Evolutionary conservation across 2,329 filamentous ascomycete genomes (phyloP).

Genomic region (Chaetomiaceae sp.): DNA sequence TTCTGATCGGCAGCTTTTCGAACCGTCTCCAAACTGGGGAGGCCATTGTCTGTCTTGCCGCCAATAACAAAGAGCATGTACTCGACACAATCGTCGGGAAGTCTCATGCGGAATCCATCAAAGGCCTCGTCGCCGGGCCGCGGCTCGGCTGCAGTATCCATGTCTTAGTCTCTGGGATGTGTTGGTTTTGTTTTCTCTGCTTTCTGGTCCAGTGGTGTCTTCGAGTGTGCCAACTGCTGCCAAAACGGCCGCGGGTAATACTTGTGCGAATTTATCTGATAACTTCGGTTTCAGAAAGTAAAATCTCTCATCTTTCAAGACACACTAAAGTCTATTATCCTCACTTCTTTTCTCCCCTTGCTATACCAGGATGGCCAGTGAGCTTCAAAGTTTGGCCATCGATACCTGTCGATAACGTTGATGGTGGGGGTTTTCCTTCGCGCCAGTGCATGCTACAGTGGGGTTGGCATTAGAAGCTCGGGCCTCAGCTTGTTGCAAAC

Average conservation of each 20-base stretch:
- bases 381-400: too few relatives aligned
- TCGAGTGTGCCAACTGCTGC: too few relatives aligned
- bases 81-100: constrained; percentile 81
- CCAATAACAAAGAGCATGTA: constrained; percentile 75
- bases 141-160: constrained; percentile 20
- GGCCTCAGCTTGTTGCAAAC: too few relatives aligned
- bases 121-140: constrained; percentile 29
- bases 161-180: background rate
- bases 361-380: too few relatives aligned
- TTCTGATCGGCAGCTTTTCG: constrained; percentile 64
- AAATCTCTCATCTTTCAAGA: too few relatives aligned
- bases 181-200: background rate
- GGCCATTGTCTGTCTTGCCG: constrained; percentile 45
- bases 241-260: too few relatives aligned
- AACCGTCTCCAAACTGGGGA: constrained; percentile 64
- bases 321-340: too few relatives aligned
- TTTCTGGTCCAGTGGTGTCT: background rate
- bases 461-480: constrained; percentile 9
- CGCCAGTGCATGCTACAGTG: background rate
- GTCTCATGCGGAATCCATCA: constrained; percentile 34
- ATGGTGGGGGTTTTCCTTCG: background rate
- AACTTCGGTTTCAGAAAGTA: too few relatives aligned
- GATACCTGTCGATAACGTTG: background rate
- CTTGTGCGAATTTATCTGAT: too few relatives aligned
- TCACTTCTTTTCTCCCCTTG: too few relatives aligned